phyloP scores from a whole-genome alignment of 495 filamentous ascomycete species.

The Xylaria sp. region DNA sequence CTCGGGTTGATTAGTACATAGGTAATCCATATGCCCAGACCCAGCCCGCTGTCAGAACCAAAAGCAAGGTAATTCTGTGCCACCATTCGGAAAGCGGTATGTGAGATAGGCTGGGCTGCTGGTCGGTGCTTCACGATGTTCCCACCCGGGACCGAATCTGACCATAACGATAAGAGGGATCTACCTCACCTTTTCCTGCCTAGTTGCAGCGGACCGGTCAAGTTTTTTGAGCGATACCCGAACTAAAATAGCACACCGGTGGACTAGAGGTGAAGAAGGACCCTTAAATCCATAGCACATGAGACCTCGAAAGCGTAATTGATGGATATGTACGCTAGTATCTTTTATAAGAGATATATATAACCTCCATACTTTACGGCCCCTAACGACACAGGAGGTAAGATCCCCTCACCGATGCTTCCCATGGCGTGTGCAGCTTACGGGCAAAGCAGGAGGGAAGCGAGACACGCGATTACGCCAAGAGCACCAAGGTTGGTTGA shows the following conservation, averaged over 20 bases:
- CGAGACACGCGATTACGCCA: conserved; percentile 3
- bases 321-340: neutral
- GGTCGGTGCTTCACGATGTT: conserved; percentile 19
- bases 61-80: conserved; percentile 1
- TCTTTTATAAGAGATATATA: neutral
- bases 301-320: neutral
- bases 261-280: conserved; percentile 8
- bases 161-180: neutral
- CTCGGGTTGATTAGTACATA: conserved; percentile 19
- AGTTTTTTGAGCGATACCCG: neutral
- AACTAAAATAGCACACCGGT: neutral
- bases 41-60: conserved; percentile 8
- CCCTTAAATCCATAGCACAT: neutral
- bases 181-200: neutral
- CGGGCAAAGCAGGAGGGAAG: neutral
- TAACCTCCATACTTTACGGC: neutral
- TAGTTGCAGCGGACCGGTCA: conserved; percentile 6
- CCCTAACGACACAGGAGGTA: conserved; percentile 11
- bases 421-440: conserved; percentile 11
- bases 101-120: conserved; percentile 2
- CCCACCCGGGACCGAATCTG: conserved; percentile 15
- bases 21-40: conserved; percentile 1
- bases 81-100: conserved; percentile 1
- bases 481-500: neutral
- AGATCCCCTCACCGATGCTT: conserved; percentile 2